Percentiles rank a stretch among this genome's conserved stretches.
Conservation (phyloP, 306 rosid species). For the Astragalus membranaceus region DNA sequence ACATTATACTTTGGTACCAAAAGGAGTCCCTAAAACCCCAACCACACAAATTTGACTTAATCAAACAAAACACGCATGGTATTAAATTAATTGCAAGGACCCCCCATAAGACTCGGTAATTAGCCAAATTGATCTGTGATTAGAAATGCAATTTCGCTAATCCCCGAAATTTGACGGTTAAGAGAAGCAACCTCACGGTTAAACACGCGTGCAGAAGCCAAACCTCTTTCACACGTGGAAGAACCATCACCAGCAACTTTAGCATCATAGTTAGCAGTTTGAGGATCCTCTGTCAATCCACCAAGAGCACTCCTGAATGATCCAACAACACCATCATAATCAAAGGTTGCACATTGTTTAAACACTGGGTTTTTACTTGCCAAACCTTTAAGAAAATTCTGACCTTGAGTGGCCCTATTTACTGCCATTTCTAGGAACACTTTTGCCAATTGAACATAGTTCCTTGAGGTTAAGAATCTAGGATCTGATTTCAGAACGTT, state of each 20-base stretch:
- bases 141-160: not conserved
- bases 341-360: not conserved
- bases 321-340: not conserved
- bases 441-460: not conserved
- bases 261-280: slow-evolving; percentile 28
- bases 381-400: not conserved
- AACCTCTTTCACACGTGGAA: not conserved
- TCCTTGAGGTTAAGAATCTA: not conserved
- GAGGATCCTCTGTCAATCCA: slow-evolving; percentile 5
- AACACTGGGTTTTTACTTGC: not conserved
- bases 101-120: not conserved
- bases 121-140: not conserved
- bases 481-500: not conserved
- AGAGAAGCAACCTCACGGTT: slow-evolving; percentile 1
- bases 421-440: not conserved
- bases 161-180: not conserved
- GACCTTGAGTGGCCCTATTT: not conserved
- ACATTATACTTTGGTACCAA: too few relatives aligned
- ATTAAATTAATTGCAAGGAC: too few relatives aligned
- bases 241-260: slow-evolving; percentile 14
- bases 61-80: too few relatives aligned
- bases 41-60: too few relatives aligned
- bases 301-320: not conserved
- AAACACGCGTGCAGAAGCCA: not conserved
- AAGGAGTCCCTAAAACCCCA: too few relatives aligned